Evolutionary conservation across 441 rosid species (phyloP), one percentile per base, ranked within the genome.

Genomic region (Geranium incanum): DNA sequence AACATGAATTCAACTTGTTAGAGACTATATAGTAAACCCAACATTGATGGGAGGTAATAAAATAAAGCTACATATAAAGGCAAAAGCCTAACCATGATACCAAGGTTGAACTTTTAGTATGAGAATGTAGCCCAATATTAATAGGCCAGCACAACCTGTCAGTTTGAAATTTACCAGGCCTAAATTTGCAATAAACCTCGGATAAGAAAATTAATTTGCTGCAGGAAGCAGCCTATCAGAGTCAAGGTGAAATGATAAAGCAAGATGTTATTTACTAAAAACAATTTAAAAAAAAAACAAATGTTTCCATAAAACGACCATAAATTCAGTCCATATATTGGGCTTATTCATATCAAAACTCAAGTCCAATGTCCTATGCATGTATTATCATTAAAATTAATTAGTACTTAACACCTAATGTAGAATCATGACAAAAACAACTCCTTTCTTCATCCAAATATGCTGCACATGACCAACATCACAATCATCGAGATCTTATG

Each of bases 321-420:
- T 19, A 18, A 59, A 8, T 59, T 6, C 64, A 16, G 6, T 16
- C 28, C 21, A 18, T 5, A 18, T 59, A 59, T 18, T 59, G 18
- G 19, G 64, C 62, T n/a, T 16, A 55, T 55, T 28, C 62, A 55
- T 55, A 55, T 55, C 23, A 55, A 15, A 55, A 55, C 64, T 19
- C 3, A 60, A 60, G 28, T 19, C 21, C 66, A 60, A 60, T 7
- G 36, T 21, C 23, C 5, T 19, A 19, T 5, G 9, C 66, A 60
- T 6, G 23, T 9, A 9, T 36, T 19, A 59, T 1, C 36, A 59
- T 19, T 59, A 19, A 55, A 55, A 55, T 3, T 21, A 43, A 6
- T 43, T 43, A 11, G 7, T 1, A 6, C 11, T 6, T 6, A 4
- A 33, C 64, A 57, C 64, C 21, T 57, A 57, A 57, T 57, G 18